A percentile compares a stretch with the other conserved stretches of the same genome.
phyloP scores from a whole-genome alignment of 306 rosid species.

The Vigna unguiculata region DNA sequence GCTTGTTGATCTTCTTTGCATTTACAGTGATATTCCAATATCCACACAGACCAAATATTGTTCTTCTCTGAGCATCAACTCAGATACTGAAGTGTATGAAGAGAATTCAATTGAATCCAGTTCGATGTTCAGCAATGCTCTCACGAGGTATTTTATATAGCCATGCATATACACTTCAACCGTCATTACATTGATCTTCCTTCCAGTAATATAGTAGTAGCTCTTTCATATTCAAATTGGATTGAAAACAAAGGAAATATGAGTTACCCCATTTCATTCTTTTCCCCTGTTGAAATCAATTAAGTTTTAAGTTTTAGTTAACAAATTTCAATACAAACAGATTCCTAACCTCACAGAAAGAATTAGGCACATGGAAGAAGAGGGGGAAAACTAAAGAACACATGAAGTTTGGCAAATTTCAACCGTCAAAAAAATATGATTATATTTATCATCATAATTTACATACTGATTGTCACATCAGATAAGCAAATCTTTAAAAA shows the following conservation, averaged over 20 bases:
- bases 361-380: neutral
- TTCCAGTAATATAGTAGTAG: neutral
- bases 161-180: neutral
- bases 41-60: neutral
- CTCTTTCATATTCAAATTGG: neutral
- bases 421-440: conserved; percentile 8
- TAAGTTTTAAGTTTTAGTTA: neutral
- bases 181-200: neutral
- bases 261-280: neutral
- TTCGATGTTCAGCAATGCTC: neutral
- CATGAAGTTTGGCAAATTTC: neutral
- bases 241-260: neutral
- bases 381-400: neutral
- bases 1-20: neutral
- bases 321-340: neutral
- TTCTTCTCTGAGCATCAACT: neutral
- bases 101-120: neutral
- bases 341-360: neutral
- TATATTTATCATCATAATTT: conserved; percentile 30
- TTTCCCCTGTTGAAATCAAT: neutral
- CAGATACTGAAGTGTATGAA: conserved; percentile 27
- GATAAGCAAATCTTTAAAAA: neutral
- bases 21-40: neutral
- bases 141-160: neutral
- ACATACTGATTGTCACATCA: neutral